phyloP scores from a whole-genome alignment of 805 yeast species.

The Torulaspora microellipsoides region DNA sequence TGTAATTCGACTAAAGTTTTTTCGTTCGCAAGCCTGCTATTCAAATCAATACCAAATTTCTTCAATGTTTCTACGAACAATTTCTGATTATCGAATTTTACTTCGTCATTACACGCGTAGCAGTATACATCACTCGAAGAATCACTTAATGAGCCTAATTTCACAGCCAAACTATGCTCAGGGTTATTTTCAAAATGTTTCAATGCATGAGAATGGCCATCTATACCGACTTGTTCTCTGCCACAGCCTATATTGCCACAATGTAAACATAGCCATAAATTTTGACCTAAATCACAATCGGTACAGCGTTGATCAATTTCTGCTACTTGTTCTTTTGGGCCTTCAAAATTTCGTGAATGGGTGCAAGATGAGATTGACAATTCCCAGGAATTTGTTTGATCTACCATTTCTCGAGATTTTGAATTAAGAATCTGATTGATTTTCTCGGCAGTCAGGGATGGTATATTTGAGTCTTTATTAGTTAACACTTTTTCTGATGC shows the following conservation, averaged over 20 bases:
- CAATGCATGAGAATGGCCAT: conserved; percentile 92
- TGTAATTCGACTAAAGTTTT: conserved; percentile 84
- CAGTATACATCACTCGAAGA: conserved; percentile 80
- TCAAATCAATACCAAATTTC: conserved; percentile 64
- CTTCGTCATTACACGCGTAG: conserved; percentile 85
- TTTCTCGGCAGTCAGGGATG: conserved; percentile 9
- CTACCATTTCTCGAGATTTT: conserved; percentile 27
- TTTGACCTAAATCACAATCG: conserved; percentile 61
- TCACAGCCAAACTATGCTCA: conserved; percentile 79
- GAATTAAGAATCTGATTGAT: conserved; percentile 25
- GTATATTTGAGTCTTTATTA: conserved; percentile 1
- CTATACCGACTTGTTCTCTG: conserved; percentile 84
- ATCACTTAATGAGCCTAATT: conserved; percentile 80
- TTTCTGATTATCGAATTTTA: conserved; percentile 59
- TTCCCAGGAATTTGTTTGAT: conserved; percentile 89
- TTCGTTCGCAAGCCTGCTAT: conserved; percentile 62
- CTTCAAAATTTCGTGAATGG: conserved; percentile 62
- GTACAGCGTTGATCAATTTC: conserved; percentile 44
- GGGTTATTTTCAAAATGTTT: conserved; percentile 51
- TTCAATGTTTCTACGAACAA: conserved; percentile 36
- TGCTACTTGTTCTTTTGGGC: conserved; percentile 12
- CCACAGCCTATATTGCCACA: conserved; percentile 97
- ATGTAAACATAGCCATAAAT: conserved; percentile 86
- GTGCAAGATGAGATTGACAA: conserved; percentile 76
- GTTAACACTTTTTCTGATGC: conserved; percentile 1